These are phyloP conservation scores for Euptelea pleiosperma DNA, from an alignment of 164 flowering plant species.

Conservation along the genomic window DNA sequence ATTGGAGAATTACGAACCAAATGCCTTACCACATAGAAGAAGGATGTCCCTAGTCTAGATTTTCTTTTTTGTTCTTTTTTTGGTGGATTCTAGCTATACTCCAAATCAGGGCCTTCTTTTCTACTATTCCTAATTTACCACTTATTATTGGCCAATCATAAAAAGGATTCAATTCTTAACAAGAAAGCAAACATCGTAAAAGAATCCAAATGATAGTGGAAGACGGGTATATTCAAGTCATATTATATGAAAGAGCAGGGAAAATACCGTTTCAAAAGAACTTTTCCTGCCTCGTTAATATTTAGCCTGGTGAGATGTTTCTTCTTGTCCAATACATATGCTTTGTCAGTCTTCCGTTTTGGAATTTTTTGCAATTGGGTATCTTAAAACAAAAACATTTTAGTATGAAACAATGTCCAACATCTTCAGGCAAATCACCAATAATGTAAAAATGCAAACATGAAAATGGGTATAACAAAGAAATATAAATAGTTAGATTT, in stretches of 20 bases:
- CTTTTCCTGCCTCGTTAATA: conserved; percentile 69
- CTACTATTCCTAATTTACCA: background rate
- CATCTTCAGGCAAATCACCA: background rate
- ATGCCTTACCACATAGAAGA: no score
- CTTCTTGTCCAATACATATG: conserved; percentile 80
- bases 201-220: no score
- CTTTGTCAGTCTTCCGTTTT: conserved; percentile 85
- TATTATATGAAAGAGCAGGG: background rate
- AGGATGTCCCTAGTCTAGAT: no score
- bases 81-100: no score
- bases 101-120: no score
- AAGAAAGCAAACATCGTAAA: no score
- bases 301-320: conserved; percentile 87
- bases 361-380: conserved; percentile 97
- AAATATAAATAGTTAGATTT: no score
- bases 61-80: no score
- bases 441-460: background rate
- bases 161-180: no score
- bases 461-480: background rate
- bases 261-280: conserved; percentile 73
- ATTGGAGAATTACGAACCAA: no score
- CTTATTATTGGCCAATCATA: no score
- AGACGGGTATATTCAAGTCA: no score
- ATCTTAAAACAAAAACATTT: conserved; percentile 52
- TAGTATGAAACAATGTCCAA: conserved; percentile 16